Base-by-base conservation (phyloP, 768 basidiomycete genomes). In the Tubosaeta brunneosetosa region DNA sequence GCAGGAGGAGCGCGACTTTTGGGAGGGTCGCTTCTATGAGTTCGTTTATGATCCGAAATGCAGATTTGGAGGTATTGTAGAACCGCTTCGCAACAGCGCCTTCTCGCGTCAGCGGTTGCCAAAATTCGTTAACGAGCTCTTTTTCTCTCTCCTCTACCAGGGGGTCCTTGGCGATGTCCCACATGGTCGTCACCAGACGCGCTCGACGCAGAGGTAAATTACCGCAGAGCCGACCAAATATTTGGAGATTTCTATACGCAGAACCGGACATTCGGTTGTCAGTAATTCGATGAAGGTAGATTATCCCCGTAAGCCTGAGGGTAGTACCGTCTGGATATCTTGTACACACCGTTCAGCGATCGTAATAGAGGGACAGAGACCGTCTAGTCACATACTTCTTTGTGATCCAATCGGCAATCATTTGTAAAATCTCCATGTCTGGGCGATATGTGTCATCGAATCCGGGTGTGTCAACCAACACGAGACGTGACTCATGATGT, bases 161-260 rank as follows among this genome's bases (percentile, higher is more conserved):
- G 5, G 1, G 26, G 32, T 66, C 66, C 19, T 46, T 63, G 14
- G 60, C 63, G 1, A 8, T 29, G 42, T 64, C 63, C 74, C 73
- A 75, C 67, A 71, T 73, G 2, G 69, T 74, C 1, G 73, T 75
- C n/a, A 68, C 60, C 13, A 76, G 54, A 17, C 66, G 56, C 5
- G 71, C 61, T 17, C 70, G 71, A 33, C 16, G 56, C 26, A 70
- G 47, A 7, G 66, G 59, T 4, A 55, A 19, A 10, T 60, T 31
- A 4, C 74, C 74, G 37, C 75, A 76, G 16, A 76, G 51, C 25
- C 62, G 57, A 25, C 61, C 55, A 51, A 75, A 72, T 55, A 73
- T 51, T 16, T 58, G 53, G 44, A 74, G 65, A 51, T 71, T 72
- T 38, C 59, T 63, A 22, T 46, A 44, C 9, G 55, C 52, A 14